Evolutionary conservation across 2,329 filamentous ascomycete genomes (phyloP).

Genomic region (Apiospora malaysiana): DNA sequence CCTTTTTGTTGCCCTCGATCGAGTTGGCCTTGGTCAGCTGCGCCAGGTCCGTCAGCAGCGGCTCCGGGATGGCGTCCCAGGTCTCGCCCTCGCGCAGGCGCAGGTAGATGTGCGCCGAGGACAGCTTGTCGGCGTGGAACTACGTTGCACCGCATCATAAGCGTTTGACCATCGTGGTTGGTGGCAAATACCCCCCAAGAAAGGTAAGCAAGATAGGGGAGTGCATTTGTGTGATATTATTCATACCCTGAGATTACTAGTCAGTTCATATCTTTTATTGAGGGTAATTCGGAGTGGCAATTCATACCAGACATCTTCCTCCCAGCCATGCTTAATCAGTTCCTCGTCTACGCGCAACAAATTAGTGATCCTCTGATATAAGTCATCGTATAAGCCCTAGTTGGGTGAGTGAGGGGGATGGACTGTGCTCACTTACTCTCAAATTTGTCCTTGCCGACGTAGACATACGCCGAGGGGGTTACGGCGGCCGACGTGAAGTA

Average conservation of each 20-base stretch:
- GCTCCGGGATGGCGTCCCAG: constrained; percentile 82
- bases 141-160: constrained; percentile 41
- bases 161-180: background rate
- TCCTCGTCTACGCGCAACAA: constrained; percentile 76
- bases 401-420: background rate
- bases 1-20: constrained; percentile 99
- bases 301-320: constrained; percentile 89
- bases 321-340: constrained; percentile 91
- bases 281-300: background rate
- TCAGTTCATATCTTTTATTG: background rate
- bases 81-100: constrained; percentile 77
- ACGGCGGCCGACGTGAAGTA: constrained; percentile 92
- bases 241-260: constrained; percentile 35
- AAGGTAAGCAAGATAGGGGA: background rate
- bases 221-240: background rate
- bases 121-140: constrained; percentile 98
- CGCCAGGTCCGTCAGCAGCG: constrained; percentile 84
- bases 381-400: background rate
- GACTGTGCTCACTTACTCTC: constrained; percentile 70
- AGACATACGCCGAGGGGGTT: constrained; percentile 83
- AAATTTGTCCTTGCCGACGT: constrained; percentile 98
- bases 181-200: background rate
- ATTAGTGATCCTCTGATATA: background rate
- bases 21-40: constrained; percentile 99
- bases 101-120: constrained; percentile 94